phyloP scores from a whole-genome alignment of 768 basidiomycete genomes.

The Pluteus cervinus region DNA sequence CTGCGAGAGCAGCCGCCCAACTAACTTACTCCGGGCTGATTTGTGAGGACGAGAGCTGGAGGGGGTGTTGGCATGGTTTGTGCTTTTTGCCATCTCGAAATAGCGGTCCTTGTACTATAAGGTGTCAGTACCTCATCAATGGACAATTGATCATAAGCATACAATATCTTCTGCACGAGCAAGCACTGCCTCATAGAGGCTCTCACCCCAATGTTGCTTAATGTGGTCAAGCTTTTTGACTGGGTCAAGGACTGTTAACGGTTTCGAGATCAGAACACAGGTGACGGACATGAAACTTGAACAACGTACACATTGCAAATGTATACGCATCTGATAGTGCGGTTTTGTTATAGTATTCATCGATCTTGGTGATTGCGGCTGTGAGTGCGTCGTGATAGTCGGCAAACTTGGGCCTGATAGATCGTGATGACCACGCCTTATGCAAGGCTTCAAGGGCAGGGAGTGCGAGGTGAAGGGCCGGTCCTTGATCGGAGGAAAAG shows the following conservation, averaged over 20 bases:
- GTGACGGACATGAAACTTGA: neutral
- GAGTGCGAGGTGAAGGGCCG: slow-evolving; percentile 21
- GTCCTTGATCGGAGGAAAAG: slow-evolving; percentile 21
- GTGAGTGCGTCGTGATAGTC: slow-evolving; percentile 15
- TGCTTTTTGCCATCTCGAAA: neutral
- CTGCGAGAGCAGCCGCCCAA: neutral
- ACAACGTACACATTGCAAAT: slow-evolving; percentile 20
- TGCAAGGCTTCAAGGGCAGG: slow-evolving; percentile 28
- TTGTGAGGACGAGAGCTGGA: no score
- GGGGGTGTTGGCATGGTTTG: no score
- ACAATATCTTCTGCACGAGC: slow-evolving; percentile 1
- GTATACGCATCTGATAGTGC: slow-evolving; percentile 21
- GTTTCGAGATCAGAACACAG: neutral
- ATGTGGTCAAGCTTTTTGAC: neutral
- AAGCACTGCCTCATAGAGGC: neutral
- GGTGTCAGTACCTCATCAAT: no score
- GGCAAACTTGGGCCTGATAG: slow-evolving; percentile 10
- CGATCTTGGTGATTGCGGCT: slow-evolving; percentile 18
- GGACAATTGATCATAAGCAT: no score
- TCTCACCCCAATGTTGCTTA: slow-evolving; percentile 1
- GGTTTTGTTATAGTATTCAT: slow-evolving; percentile 24
- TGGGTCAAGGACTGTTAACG: slow-evolving; percentile 3
- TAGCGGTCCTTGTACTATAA: slow-evolving; percentile 1
- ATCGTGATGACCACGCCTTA: slow-evolving; percentile 16
- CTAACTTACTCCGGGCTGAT: no score